These are phyloP conservation scores for Cladorrhinum sp. DNA, from an alignment of 2,329 filamentous ascomycete genomes.

Conservation along the genomic window DNA sequence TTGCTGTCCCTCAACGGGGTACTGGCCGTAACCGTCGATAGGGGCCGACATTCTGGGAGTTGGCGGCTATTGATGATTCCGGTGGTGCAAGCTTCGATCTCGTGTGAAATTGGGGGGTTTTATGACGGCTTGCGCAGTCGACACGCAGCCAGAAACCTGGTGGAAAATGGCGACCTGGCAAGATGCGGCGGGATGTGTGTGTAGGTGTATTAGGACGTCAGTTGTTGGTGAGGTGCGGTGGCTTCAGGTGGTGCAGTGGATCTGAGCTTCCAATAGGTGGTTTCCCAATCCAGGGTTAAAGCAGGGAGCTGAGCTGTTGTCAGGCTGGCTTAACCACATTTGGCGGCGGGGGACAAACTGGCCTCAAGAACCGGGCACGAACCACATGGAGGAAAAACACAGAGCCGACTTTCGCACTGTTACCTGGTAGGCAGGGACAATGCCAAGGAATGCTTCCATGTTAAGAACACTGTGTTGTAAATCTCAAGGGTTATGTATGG, in stretches of 20 bases:
- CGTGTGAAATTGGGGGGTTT: neutral
- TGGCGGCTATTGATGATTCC: constrained; percentile 1
- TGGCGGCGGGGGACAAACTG: constrained; percentile 25
- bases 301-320: constrained; percentile 1
- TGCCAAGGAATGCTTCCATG: neutral
- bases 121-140: constrained; percentile 16
- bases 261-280: neutral
- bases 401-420: neutral
- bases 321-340: neutral
- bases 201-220: constrained; percentile 3
- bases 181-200: neutral
- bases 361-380: constrained; percentile 15
- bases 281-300: constrained; percentile 1
- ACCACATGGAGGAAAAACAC: neutral
- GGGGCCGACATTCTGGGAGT: constrained; percentile 54
- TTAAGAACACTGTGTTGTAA: constrained; percentile 1
- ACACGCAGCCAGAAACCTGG: constrained; percentile 7
- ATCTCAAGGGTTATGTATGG: neutral
- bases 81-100: constrained; percentile 6
- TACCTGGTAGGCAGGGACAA: neutral
- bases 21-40: constrained; percentile 53
- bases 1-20: constrained; percentile 39
- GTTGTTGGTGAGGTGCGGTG: constrained; percentile 7
- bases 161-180: constrained; percentile 9
- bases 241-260: constrained; percentile 6